Evolutionary conservation across 2,329 filamentous ascomycete species (phyloP), one percentile per base, ranked within the genome.

Genomic region (Calycina marina): DNA sequence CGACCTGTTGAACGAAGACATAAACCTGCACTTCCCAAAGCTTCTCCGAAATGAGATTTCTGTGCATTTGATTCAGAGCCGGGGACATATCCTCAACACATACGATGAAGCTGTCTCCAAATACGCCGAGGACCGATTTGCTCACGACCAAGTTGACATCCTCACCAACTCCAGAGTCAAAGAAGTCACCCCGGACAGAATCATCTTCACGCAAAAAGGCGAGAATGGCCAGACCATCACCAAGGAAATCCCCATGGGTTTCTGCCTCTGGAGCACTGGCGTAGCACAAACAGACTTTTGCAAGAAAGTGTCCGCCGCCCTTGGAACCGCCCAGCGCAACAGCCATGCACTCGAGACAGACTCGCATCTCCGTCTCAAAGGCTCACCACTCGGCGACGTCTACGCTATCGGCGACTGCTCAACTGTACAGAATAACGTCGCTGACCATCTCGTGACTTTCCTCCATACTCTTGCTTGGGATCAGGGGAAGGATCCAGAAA

Each of bases 241-340:
- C 14, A 98, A 98, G 55, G 90, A 98, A 49, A 72, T 98, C 0
- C 88, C 90, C 0, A 86, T 84, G 64, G 90, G 85, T 16, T 93
- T 98, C 61, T 96, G 90, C 48, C 65, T 98, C 10, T 98, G 90
- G 90, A 96, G 90, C 0, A 98, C 90, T 1, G 90, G 90, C 39
- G 88, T 98, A 25, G 66, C 86, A 0, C 90, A 93, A 52, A 81
- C 83, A 4, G 69, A 80, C 15, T 75, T 98, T 43, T 80, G 73
- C 52, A 71, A 84, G 56, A 77, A 62, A 12, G 60, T 98, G 16
- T 77, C 86, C 3, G 61, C 69, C n/a, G 81, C 84, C 47, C 71
- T 98, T 3, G 73, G 72, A 12, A 64, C 77, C 4, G 58, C 61
- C 10, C 90, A 98, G 55, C 85, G 73, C 41, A 98, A 98, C 59